A percentile compares a stretch with the other conserved stretches of the same genome.
These are phyloP conservation scores for Calonectria pauciramosa DNA, from an alignment of 2,329 filamentous ascomycete species.

Conservation along the genomic window DNA sequence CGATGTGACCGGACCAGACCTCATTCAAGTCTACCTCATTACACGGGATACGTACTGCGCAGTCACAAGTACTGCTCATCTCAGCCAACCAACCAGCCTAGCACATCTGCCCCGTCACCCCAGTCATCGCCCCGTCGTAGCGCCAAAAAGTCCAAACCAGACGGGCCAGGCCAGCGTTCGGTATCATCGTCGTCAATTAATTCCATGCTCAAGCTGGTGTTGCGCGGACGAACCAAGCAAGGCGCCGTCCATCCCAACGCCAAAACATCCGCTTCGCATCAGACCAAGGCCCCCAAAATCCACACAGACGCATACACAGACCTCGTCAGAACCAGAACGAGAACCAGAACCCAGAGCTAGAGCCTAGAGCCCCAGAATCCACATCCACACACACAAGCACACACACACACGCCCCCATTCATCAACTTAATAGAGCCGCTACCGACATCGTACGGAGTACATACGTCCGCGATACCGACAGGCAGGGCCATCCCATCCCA, in stretches of 20 bases:
- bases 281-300: background rate
- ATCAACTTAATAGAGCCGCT: background rate
- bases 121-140: conserved; percentile 32
- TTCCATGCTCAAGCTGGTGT: conserved; percentile 35
- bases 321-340: background rate
- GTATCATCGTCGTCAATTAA: conserved; percentile 36
- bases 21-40: conserved; percentile 11
- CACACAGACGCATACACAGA: conserved; percentile 16
- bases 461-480: conserved; percentile 28
- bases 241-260: conserved; percentile 25
- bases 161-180: conserved; percentile 26
- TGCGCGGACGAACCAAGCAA: conserved; percentile 18
- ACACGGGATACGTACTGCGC: conserved; percentile 5
- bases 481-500: conserved; percentile 34
- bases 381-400: background rate
- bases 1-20: conserved; percentile 3
- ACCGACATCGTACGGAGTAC: conserved; percentile 8
- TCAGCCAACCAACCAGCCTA: conserved; percentile 21
- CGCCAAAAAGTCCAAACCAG: conserved; percentile 37
- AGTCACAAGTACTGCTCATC: conserved; percentile 3
- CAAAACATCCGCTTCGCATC: conserved; percentile 23
- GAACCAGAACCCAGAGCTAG: background rate
- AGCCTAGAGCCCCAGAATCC: background rate
- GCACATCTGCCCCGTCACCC: conserved; percentile 30
- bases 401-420: conserved; percentile 4